Conservation (phyloP, 257 asterid species). For the Fraxinus quadrangulata region DNA sequence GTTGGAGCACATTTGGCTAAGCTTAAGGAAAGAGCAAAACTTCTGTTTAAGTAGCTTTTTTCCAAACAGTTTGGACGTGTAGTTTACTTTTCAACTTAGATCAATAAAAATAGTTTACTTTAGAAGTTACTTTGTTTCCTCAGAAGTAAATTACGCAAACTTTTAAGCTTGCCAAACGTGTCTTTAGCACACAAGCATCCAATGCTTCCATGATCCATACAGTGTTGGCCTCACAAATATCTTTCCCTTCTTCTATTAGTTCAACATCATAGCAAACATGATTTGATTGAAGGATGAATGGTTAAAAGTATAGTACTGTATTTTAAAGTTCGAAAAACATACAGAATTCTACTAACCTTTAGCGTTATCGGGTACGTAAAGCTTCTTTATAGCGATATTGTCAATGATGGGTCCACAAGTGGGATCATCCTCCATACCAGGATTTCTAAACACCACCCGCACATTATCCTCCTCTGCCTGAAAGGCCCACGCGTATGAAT, state of each 20-base stretch:
- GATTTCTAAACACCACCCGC: constrained; percentile 62
- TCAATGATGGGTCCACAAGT: constrained; percentile 96
- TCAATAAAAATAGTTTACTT: neutral
- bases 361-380: constrained; percentile 66
- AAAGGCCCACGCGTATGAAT: constrained; percentile 88
- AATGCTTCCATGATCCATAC: neutral
- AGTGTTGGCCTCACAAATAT: neutral
- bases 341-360: constrained; percentile 50
- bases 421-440: constrained; percentile 99
- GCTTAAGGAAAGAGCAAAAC: neutral
- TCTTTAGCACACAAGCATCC: no score
- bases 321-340: neutral
- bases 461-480: constrained; percentile 58
- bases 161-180: neutral
- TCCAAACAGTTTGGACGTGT: no score
- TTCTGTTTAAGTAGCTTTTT: no score
- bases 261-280: neutral
- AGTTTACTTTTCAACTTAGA: neutral
- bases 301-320: neutral
- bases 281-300: neutral
- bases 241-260: neutral
- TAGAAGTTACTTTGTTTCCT: neutral
- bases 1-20: neutral
- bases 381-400: constrained; percentile 88
- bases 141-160: neutral